Percentiles rank a stretch among this genome's conserved stretches.
Conservation (phyloP, 1,284 basidiomycete genomes). For the Ganoderma multipileum region DNA sequence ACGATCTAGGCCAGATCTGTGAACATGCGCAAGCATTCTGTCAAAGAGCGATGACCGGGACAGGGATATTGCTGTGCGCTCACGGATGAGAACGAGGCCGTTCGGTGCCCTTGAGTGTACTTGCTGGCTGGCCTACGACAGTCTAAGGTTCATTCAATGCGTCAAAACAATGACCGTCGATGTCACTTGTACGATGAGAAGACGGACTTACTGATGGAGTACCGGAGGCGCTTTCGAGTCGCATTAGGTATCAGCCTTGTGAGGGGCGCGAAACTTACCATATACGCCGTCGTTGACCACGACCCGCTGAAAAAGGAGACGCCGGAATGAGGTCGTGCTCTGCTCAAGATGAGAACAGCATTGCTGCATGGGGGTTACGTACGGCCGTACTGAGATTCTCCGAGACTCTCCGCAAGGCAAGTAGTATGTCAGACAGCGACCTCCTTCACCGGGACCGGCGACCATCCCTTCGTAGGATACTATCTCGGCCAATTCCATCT, state of each 20-base stretch:
- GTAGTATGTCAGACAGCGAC: background rate
- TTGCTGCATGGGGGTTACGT: background rate
- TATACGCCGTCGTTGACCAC: background rate
- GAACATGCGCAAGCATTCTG: background rate
- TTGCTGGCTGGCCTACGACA: background rate
- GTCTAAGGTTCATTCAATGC: background rate
- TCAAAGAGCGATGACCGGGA: background rate
- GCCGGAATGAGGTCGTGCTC: background rate
- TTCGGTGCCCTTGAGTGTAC: background rate
- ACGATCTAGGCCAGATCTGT: background rate
- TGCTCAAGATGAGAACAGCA: background rate
- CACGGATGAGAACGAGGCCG: background rate
- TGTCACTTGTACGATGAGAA: background rate
- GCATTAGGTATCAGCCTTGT: background rate
- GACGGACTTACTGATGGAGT: background rate
- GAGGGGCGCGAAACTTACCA: background rate
- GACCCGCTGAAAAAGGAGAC: background rate
- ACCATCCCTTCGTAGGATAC: background rate
- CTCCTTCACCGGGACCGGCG: background rate
- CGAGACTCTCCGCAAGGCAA: background rate
- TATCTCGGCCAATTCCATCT: background rate
- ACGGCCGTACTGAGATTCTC: background rate
- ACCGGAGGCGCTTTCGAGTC: background rate
- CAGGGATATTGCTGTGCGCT: background rate
- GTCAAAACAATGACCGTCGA: background rate